A percentile compares a stretch with the other conserved stretches of the same genome.
Evolutionary conservation across 805 yeast genomes (phyloP).

Genomic region (Nakazawaea wickerhamii): DNA sequence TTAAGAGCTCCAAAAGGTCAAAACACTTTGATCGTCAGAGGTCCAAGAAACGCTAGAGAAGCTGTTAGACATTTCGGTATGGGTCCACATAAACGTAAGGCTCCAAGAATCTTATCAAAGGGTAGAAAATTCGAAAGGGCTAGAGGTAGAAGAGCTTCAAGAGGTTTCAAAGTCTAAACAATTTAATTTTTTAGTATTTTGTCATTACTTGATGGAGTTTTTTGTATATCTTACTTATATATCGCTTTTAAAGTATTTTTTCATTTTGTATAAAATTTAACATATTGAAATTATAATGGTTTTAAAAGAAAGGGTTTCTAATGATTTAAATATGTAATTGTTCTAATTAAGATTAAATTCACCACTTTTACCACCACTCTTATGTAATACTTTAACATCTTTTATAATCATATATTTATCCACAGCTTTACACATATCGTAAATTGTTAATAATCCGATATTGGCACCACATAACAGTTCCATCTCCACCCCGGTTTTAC

Average conservation of each 20-base stretch:
- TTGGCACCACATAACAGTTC: slow-evolving; percentile 46
- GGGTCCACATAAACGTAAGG: slow-evolving; percentile 99
- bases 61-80: slow-evolving; percentile 99
- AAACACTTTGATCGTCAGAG: slow-evolving; percentile 97
- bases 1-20: slow-evolving; percentile 99
- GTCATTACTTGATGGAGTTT: background rate
- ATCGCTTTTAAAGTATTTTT: too few relatives aligned
- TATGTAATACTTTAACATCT: slow-evolving; percentile 32
- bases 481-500: slow-evolving; percentile 56
- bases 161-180: slow-evolving; percentile 99
- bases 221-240: too few relatives aligned
- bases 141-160: slow-evolving; percentile 99
- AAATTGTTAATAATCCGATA: slow-evolving; percentile 40
- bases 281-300: background rate
- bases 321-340: background rate
- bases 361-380: slow-evolving; percentile 39
- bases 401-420: slow-evolving; percentile 40
- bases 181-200: slow-evolving; percentile 13
- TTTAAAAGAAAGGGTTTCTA: background rate
- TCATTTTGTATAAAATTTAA: too few relatives aligned
- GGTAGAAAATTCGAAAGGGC: slow-evolving; percentile 99
- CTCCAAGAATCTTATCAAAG: slow-evolving; percentile 94
- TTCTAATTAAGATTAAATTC: slow-evolving; percentile 2
- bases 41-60: slow-evolving; percentile 98
- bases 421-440: slow-evolving; percentile 57